These are phyloP conservation scores for Trichophaea hybrida DNA, from an alignment of 2,329 filamentous ascomycete species.

Conservation along the genomic window DNA sequence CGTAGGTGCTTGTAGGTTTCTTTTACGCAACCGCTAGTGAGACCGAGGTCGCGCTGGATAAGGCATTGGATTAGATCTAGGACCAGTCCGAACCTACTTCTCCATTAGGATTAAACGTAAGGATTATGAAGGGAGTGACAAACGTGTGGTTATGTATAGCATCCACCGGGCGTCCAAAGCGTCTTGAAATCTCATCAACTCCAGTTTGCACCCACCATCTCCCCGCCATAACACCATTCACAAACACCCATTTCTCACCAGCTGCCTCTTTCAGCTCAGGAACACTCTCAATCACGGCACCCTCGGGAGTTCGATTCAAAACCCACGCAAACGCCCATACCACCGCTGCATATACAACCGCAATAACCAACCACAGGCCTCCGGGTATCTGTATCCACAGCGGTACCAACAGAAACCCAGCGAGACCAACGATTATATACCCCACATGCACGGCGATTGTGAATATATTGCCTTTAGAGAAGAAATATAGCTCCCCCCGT, in stretches of 20 bases:
- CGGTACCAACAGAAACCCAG: slow-evolving; percentile 2
- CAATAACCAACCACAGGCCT: not conserved
- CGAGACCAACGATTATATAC: not conserved
- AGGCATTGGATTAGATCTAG: slow-evolving; percentile 3
- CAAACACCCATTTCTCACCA: slow-evolving; percentile 2
- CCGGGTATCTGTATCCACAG: not conserved
- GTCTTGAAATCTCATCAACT: not conserved
- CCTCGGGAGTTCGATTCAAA: not conserved
- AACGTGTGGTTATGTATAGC: slow-evolving; percentile 3
- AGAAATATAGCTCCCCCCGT: not conserved
- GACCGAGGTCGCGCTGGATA: not conserved
- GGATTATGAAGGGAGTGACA: not conserved
- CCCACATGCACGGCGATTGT: not conserved
- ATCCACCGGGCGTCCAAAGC: not conserved
- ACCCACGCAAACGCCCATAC: not conserved
- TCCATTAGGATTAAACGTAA: not conserved
- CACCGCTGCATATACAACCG: not conserved
- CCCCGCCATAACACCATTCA: not conserved
- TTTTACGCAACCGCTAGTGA: not conserved
- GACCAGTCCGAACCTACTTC: not conserved
- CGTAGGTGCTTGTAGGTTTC: slow-evolving; percentile 3
- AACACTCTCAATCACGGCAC: not conserved
- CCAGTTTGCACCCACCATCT: not conserved
- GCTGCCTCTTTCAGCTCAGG: not conserved
- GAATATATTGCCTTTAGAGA: not conserved